Evolutionary conservation across 225 moss, liverwort and hornwort genomes (phyloP).

Genomic region (Bryoerythrophyllum caledonicum): DNA sequence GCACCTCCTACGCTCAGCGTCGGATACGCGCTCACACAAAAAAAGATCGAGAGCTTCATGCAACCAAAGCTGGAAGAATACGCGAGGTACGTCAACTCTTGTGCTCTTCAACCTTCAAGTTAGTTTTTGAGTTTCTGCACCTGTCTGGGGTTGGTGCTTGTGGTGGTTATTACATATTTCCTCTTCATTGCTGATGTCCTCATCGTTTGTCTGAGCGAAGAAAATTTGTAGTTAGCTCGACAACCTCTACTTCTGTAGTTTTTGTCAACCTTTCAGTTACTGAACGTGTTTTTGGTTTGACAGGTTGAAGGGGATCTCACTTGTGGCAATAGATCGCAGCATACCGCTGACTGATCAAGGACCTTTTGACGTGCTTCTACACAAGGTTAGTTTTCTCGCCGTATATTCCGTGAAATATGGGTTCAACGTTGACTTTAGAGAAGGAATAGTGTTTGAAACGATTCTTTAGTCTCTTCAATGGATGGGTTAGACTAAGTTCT

Average conservation of each 20-base stretch:
- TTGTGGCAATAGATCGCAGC: conserved; percentile 51
- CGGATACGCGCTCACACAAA: conserved; percentile 46
- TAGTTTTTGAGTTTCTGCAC: conserved; percentile 7
- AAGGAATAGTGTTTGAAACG: background rate
- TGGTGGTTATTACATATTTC: background rate
- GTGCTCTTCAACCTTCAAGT: background rate
- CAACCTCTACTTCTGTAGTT: background rate
- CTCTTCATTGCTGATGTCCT: background rate
- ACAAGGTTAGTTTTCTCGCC: conserved; percentile 35
- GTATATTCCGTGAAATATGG: background rate
- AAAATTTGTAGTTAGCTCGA: background rate
- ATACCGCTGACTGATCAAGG: conserved; percentile 44
- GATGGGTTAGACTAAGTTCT: too few species aligned
- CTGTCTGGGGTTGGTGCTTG: background rate
- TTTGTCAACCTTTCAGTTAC: background rate
- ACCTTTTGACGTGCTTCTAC: conserved; percentile 49
- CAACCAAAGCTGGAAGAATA: conserved; percentile 44
- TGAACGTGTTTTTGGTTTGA: background rate
- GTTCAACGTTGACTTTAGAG: background rate
- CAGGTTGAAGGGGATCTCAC: conserved; percentile 43
- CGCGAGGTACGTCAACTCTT: conserved; percentile 31
- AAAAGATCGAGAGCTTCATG: conserved; percentile 46
- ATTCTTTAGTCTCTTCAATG: background rate
- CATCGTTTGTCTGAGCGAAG: background rate
- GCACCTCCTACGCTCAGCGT: conserved; percentile 34